Conservation (phyloP, 768 basidiomycete species). For the Podaxis pistillaris region DNA sequence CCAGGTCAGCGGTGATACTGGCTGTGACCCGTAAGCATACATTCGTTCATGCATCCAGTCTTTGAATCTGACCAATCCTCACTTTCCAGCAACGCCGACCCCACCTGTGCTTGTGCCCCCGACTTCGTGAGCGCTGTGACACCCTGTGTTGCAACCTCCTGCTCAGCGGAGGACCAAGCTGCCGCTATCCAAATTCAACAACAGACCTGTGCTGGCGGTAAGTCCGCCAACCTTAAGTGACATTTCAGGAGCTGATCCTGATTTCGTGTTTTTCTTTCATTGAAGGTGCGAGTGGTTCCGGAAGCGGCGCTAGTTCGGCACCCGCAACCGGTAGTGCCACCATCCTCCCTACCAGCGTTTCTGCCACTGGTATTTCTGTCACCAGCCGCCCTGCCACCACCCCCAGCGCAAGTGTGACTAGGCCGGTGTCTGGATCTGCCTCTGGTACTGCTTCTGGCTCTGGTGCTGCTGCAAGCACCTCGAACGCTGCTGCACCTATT, state of each 20-base stretch:
- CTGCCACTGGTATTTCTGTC: background rate
- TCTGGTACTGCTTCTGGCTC: background rate
- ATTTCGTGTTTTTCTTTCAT: background rate
- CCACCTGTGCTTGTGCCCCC: background rate
- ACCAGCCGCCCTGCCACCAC: background rate
- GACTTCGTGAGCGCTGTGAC: background rate
- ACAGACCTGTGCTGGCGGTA: background rate
- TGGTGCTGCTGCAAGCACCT: background rate
- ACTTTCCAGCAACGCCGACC: background rate
- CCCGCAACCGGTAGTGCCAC: background rate
- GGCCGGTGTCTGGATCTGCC: background rate
- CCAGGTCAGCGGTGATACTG: background rate
- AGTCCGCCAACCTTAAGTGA: background rate
- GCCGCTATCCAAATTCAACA: background rate
- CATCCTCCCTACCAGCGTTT: background rate
- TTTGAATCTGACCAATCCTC: background rate
- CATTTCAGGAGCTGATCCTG: background rate
- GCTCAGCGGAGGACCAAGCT: background rate
- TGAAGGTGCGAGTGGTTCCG: background rate
- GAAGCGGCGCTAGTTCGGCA: background rate
- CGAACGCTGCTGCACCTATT: background rate
- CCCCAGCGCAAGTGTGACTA: background rate
- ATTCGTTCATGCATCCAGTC: background rate
- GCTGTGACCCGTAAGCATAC: slow-evolving; percentile 6
- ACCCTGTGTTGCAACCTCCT: background rate